Conservation (phyloP, 371 early-diverging fungal species). For the Capillidium heterosporum region DNA sequence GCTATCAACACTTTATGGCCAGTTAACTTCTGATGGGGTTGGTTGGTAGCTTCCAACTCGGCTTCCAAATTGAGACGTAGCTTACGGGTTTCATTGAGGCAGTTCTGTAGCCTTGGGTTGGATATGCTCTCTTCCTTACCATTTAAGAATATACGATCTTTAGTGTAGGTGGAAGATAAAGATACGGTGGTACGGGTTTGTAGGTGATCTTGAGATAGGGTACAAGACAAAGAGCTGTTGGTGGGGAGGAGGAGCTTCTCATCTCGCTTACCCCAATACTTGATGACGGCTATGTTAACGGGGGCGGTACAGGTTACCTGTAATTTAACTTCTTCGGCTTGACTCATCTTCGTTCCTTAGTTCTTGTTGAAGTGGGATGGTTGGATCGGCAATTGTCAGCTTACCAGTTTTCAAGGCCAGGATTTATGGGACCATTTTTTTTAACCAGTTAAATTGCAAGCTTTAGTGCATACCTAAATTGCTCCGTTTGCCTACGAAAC, state of each 20-base stretch:
- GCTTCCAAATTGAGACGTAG: slow-evolving; percentile 50
- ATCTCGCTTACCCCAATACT: slow-evolving; percentile 98
- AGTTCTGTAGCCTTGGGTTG: slow-evolving; percentile 68
- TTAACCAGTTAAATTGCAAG: no score
- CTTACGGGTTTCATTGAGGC: slow-evolving; percentile 60
- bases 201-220: slow-evolving; percentile 88
- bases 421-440: no score
- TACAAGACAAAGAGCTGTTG: slow-evolving; percentile 91
- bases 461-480: no score
- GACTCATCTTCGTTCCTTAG: no score
- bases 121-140: slow-evolving; percentile 70
- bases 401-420: no score
- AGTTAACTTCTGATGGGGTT: slow-evolving; percentile 25
- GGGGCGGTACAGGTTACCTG: slow-evolving; percentile 83
- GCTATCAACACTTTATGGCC: slow-evolving; percentile 52
- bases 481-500: no score
- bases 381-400: no score
- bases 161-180: slow-evolving; percentile 35
- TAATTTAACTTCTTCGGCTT: neutral
- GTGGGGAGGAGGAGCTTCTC: slow-evolving; percentile 80
- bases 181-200: slow-evolving; percentile 84
- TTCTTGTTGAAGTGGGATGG: no score
- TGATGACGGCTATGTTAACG: slow-evolving; percentile 97
- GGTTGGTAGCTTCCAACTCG: slow-evolving; percentile 16
- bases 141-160: slow-evolving; percentile 85